Evolutionary conservation across 768 basidiomycete species (phyloP), one percentile per base, ranked within the genome.

Genomic region (Leccinum longicurvipes): DNA sequence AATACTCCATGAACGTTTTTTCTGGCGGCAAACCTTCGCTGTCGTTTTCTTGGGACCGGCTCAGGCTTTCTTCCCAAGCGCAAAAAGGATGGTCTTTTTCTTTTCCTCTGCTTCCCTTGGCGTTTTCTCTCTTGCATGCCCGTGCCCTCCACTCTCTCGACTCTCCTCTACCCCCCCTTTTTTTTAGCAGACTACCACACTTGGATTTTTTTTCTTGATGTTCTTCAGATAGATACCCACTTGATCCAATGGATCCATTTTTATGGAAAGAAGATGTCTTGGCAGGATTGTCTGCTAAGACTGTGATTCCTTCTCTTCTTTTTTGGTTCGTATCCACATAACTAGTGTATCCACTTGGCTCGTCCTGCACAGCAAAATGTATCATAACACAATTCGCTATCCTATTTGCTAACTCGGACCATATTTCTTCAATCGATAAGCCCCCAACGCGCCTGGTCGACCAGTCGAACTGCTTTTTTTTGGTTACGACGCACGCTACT

Each of bases 371-470:
- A 42, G 32, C 53, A 54, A 28, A 47, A 56, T 66, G 66, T 66
- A 64, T 65, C 47, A 54, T 53, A 63, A 56, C 49, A 25, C 54
- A 67, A 39, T 47, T 32, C 47, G 56, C 47, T 62, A 62, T 64
- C 53, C 19, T 12, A 67, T 51, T 49, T 56, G 47, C 49, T 56
- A 49, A 63, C 54, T 10, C 34, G 2, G 34, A 29, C 34, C 6
- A 39, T 39, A n/a, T 19, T 19, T 19, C 36, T 39, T 45, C 44
- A 14, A 11, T 19, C 21, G 21, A 12, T 14, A 21, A 4, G 19
- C 41, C n/a, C 21, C 41, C 8, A 15, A 17, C 14, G 31, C 14
- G 31, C 31, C 14, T 31, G 31, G 29, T 31, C 31, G 31, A 31
- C 31, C 12, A 31, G 12, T 12, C 5, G 31, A 14, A 14, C 31